These are phyloP conservation scores for Barnettozyma californica DNA, from an alignment of 805 yeast genomes.

Conservation along the genomic window DNA sequence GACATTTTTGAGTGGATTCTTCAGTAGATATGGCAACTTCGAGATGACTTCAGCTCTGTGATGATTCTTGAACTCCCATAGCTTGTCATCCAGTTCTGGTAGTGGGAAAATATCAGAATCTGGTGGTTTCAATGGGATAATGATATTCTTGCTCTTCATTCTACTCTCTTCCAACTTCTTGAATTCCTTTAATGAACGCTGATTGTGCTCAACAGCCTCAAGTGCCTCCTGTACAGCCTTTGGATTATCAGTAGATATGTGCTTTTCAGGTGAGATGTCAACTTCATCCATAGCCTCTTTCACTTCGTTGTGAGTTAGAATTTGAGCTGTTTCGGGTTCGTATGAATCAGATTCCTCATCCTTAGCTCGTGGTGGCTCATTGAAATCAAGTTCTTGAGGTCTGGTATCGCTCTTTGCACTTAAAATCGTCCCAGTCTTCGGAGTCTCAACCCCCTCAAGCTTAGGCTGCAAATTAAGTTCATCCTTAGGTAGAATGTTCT, in stretches of 20 bases:
- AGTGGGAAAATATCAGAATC: conserved; percentile 45
- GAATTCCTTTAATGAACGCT: not conserved
- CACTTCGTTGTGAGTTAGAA: not conserved
- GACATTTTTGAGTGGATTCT: conserved; percentile 36
- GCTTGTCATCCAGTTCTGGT: conserved; percentile 35
- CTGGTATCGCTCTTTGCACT: not conserved
- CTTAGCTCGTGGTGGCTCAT: not conserved
- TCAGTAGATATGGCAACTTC: conserved; percentile 36
- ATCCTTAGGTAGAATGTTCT: not conserved
- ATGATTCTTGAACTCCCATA: conserved; percentile 39
- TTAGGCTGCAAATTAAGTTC: not conserved
- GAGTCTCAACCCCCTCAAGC: not conserved
- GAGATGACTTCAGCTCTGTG: conserved; percentile 28
- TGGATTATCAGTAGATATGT: not conserved
- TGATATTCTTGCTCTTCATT: not conserved
- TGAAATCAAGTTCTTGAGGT: not conserved
- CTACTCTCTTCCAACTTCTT: not conserved
- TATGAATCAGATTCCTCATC: conserved; percentile 16
- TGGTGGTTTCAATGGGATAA: conserved; percentile 17
- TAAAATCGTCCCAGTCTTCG: not conserved
- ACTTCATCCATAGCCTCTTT: conserved; percentile 8
- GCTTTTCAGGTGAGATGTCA: conserved; percentile 7
- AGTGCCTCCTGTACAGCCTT: not conserved
- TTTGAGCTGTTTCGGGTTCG: conserved; percentile 12
- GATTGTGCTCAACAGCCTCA: not conserved